Base-by-base conservation (phyloP, 2,329 filamentous ascomycete genomes). In the Tolypocladium sp. region DNA sequence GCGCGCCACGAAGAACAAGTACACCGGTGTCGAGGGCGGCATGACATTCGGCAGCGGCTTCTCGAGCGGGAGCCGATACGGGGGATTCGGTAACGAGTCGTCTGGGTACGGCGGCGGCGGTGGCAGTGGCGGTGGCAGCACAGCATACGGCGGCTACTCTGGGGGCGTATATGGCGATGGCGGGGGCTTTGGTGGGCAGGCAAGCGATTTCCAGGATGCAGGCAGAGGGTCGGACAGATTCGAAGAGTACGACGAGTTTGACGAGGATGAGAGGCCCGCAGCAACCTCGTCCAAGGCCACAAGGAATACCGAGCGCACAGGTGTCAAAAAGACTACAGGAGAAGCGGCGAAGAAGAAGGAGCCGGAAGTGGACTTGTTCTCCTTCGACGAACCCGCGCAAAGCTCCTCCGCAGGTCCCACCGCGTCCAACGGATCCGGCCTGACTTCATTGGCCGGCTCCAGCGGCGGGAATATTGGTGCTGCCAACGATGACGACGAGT, bases 211-310 rank as follows among this genome's bases (percentile, higher is more conserved):
- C 75, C 82, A 85, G 60, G 86, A 90, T 65, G 77, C 84, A 60
- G 79, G 66, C 15, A 63, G 79, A 66, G 78, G 87, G 60, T 79
- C 81, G 58, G 92, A 95, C 64, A 84, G 88, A 64, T 99, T 97
- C 66, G 93, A 97, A 66, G 94, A 97, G 74, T 99, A 99, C 69
- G 92, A 99, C 70, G 94, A 99, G 74, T 93, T 88, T 68, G 93
- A 97, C 59, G 94, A 96, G 68, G 91, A 82, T 46, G 75, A 79
- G 40, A 69, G 75, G 58, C 77, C 77, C 30, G 68, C 72, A 1
- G 67, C 72, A 57, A 77, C 82, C 60, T 75, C 83, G 30, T 76
- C 78, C 40, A 84, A 79, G 66, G 75, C 61, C 46, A 60, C 70
- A 12, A 70, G 70, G 62, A 66, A 66, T 61, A 65, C 72, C 7